Evolutionary conservation across 345 rosid genomes (phyloP).

Genomic region (Noccaea caerulescens): DNA sequence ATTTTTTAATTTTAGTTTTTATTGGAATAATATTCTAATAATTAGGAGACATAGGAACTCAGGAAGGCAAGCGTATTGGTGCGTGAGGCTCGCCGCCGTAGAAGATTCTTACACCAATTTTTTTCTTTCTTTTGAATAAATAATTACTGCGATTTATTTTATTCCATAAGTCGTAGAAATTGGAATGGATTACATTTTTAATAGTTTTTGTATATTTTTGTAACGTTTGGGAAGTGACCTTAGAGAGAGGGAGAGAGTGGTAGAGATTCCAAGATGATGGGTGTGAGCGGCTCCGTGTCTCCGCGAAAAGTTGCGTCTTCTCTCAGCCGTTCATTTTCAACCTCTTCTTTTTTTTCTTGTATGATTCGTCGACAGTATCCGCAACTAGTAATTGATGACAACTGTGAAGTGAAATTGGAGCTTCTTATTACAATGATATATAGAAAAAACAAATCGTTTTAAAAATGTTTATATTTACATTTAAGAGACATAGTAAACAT

Average conservation of each 20-base stretch:
- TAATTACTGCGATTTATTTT: neutral
- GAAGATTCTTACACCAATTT: constrained; percentile 25
- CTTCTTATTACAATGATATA: neutral
- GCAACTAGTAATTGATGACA: constrained; percentile 20
- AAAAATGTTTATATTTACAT: neutral
- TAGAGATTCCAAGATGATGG: constrained; percentile 80
- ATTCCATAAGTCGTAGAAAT: no score
- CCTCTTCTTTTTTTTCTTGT: neutral
- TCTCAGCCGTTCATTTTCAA: constrained; percentile 63
- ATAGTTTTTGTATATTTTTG: neutral
- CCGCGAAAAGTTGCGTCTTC: constrained; percentile 73
- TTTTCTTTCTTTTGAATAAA: no score
- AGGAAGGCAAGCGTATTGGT: constrained; percentile 5
- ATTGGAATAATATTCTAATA: constrained; percentile 9
- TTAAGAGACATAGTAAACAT: no score
- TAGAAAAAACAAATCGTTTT: neutral
- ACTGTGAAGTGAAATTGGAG: constrained; percentile 17
- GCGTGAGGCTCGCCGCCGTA: constrained; percentile 46
- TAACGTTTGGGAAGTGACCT: constrained; percentile 30
- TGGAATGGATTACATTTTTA: neutral
- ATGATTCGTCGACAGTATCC: constrained; percentile 32
- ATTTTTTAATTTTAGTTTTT: neutral
- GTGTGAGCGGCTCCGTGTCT: constrained; percentile 92
- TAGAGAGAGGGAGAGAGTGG: constrained; percentile 27
- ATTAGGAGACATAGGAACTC: constrained; percentile 4